A percentile compares a stretch with the other conserved stretches of the same genome.
Conservation (phyloP, 768 basidiomycete genomes). For the Pisolithus marmoratus region DNA sequence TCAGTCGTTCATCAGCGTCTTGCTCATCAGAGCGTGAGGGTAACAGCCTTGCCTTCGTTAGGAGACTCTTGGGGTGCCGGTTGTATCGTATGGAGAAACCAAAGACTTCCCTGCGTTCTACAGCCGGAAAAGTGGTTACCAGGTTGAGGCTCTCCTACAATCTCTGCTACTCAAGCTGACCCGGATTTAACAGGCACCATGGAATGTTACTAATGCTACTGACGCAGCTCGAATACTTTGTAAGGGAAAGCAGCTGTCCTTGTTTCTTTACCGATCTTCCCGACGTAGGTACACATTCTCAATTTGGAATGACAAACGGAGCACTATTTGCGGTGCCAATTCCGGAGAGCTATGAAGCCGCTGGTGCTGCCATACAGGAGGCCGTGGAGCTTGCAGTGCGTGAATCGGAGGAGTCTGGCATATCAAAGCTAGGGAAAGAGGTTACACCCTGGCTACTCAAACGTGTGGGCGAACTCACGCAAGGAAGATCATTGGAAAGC, state of each 20-base stretch:
- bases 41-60: constrained; percentile 22
- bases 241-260: constrained; percentile 32
- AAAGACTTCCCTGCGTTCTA: constrained; percentile 96
- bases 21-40: neutral
- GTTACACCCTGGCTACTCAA: constrained; percentile 92
- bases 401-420: constrained; percentile 78
- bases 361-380: constrained; percentile 64
- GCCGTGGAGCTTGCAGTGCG: constrained; percentile 79
- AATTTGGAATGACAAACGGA: constrained; percentile 71
- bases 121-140: constrained; percentile 72
- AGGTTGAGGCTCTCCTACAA: constrained; percentile 37
- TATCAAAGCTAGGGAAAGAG: constrained; percentile 79
- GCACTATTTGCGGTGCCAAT: constrained; percentile 87
- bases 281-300: constrained; percentile 55
- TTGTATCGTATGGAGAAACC: constrained; percentile 68
- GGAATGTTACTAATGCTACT: constrained; percentile 58
- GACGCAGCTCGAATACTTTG: constrained; percentile 73
- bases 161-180: neutral
- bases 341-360: constrained; percentile 63
- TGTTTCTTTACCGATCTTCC: neutral
- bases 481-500: constrained; percentile 66
- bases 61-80: constrained; percentile 96
- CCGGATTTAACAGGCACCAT: constrained; percentile 56
- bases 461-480: constrained; percentile 75
- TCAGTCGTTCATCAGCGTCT: constrained; percentile 24